phyloP scores from a whole-genome alignment of 805 yeast genomes.

The Kodamaea kakaduensis region DNA sequence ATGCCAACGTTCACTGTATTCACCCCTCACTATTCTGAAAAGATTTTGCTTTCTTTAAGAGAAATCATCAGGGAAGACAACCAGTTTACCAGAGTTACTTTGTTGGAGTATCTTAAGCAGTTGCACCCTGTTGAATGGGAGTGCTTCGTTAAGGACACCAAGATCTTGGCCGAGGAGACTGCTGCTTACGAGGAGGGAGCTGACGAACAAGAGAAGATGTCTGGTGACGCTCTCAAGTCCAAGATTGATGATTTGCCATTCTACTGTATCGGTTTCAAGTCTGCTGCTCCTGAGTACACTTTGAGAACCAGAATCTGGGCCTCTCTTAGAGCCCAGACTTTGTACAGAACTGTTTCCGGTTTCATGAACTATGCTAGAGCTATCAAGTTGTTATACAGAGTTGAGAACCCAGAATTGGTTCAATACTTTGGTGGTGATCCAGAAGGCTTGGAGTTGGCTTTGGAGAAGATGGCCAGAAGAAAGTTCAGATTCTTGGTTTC shows the following conservation, averaged over 20 bases:
- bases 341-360: conserved; percentile 95
- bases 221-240: conserved; percentile 65
- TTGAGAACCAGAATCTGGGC: conserved; percentile 98
- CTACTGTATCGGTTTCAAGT: conserved; percentile 94
- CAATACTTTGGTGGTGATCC: conserved; percentile 99
- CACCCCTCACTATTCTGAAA: conserved; percentile 95
- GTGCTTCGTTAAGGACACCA: conserved; percentile 94
- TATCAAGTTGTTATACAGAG: conserved; percentile 85
- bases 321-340: conserved; percentile 91
- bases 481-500: conserved; percentile 79
- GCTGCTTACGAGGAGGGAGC: conserved; percentile 61
- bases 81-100: conserved; percentile 90
- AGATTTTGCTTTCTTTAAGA: conserved; percentile 85
- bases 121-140: conserved; percentile 97
- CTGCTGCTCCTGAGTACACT: conserved; percentile 96
- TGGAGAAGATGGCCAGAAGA: conserved; percentile 82
- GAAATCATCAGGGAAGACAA: conserved; percentile 97
- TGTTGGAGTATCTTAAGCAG: conserved; percentile 91
- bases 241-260: conserved; percentile 91
- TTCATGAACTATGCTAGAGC: conserved; percentile 98
- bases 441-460: conserved; percentile 91
- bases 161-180: conserved; percentile 90
- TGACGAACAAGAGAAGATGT: conserved; percentile 36
- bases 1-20: conserved; percentile 99
- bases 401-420: conserved; percentile 91